Conservation (phyloP, 495 filamentous ascomycete genomes). For the Penicillium cataractarum region DNA sequence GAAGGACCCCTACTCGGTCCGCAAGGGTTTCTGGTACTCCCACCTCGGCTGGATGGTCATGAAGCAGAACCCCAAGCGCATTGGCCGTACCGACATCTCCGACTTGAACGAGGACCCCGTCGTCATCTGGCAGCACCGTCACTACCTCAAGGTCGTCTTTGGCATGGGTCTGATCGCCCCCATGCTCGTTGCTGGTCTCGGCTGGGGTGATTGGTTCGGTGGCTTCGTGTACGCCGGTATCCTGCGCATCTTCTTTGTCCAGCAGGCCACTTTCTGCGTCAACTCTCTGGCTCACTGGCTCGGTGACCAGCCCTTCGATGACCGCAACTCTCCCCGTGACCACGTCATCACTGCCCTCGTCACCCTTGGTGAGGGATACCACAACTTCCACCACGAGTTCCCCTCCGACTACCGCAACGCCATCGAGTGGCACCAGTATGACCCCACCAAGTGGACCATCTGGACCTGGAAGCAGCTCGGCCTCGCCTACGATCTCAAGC, state of each 20-base stretch:
- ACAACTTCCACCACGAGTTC: slow-evolving; percentile 99
- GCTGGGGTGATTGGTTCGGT: slow-evolving; percentile 88
- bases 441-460: slow-evolving; percentile 98
- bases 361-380: slow-evolving; percentile 97
- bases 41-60: slow-evolving; percentile 95
- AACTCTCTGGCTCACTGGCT: slow-evolving; percentile 99
- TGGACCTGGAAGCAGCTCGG: slow-evolving; percentile 92
- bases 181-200: slow-evolving; percentile 78
- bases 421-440: slow-evolving; percentile 97
- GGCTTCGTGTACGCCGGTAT: slow-evolving; percentile 96
- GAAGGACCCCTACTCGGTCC: slow-evolving; percentile 98
- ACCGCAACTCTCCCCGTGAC: slow-evolving; percentile 97
- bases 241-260: slow-evolving; percentile 95
- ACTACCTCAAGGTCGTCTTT: slow-evolving; percentile 89
- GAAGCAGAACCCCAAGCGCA: slow-evolving; percentile 92
- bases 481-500: slow-evolving; percentile 92
- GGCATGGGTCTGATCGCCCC: slow-evolving; percentile 88
- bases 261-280: slow-evolving; percentile 99
- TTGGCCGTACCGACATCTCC: slow-evolving; percentile 94
- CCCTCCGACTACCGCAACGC: slow-evolving; percentile 99
- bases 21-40: slow-evolving; percentile 96
- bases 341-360: slow-evolving; percentile 94
- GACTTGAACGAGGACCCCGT: slow-evolving; percentile 95
- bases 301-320: slow-evolving; percentile 98
- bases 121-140: slow-evolving; percentile 90